Evolutionary conservation across 768 basidiomycete genomes (phyloP).

Genomic region (Russula dissimulans): DNA sequence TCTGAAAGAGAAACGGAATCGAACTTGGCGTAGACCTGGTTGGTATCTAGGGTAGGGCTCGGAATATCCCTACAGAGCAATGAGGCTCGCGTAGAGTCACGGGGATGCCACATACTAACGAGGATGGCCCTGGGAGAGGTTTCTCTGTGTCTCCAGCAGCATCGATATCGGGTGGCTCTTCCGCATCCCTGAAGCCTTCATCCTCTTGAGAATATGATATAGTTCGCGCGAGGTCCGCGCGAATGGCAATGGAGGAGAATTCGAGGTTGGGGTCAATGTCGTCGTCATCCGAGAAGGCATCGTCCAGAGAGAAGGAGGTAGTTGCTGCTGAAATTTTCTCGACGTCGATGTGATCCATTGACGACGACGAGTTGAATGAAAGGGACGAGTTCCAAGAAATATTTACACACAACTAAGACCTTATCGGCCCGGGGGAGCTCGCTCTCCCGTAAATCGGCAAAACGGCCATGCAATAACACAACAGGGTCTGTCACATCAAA

Average conservation of each 20-base stretch:
- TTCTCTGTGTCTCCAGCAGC: conserved; percentile 21
- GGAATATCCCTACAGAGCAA: conserved; percentile 25
- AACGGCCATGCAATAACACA: too few relatives aligned
- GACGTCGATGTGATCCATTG: conserved; percentile 4
- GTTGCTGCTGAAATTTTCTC: not conserved
- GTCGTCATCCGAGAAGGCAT: conserved; percentile 57
- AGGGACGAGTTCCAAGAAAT: too few relatives aligned
- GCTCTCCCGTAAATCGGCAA: too few relatives aligned
- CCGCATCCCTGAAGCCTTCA: conserved; percentile 23
- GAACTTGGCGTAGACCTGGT: conserved; percentile 7
- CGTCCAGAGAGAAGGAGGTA: conserved; percentile 33
- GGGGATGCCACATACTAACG: conserved; percentile 2
- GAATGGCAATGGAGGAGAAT: conserved; percentile 53
- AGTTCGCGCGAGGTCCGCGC: conserved; percentile 50
- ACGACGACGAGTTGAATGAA: too few relatives aligned
- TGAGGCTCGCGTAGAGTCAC: not conserved
- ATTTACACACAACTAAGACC: too few relatives aligned
- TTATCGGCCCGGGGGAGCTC: too few relatives aligned
- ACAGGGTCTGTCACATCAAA: too few relatives aligned
- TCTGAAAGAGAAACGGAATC: conserved; percentile 12
- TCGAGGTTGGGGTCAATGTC: conserved; percentile 40
- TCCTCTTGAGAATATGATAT: conserved; percentile 31
- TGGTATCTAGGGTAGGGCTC: conserved; percentile 22
- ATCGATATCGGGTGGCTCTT: conserved; percentile 45
- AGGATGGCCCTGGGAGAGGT: not conserved